Evolutionary conservation across 371 early-diverging fungal genomes (phyloP).

Genomic region (Blastocladiella emersonii): DNA sequence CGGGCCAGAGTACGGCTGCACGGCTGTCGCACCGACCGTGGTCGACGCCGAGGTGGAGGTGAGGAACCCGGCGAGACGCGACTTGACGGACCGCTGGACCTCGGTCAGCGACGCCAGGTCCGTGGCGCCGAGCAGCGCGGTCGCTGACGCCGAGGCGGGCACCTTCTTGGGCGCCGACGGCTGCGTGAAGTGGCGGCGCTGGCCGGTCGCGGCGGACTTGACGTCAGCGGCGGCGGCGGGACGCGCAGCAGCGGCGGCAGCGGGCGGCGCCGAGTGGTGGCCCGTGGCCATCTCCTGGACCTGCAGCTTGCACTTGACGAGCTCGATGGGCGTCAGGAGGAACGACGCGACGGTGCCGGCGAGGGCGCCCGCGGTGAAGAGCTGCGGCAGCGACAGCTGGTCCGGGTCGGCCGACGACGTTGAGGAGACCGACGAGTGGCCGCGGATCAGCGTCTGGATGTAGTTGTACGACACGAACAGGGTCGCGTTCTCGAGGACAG

Average conservation of each 20-base stretch:
- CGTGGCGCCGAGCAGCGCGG: not conserved
- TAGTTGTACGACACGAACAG: conserved; percentile 78
- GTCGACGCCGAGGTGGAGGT: not conserved
- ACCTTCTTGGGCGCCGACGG: not conserved
- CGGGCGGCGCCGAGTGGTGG: too few relatives aligned
- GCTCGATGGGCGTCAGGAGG: conserved; percentile 85
- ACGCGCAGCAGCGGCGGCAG: too few relatives aligned
- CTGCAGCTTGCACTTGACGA: conserved; percentile 90
- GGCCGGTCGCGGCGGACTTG: not conserved
- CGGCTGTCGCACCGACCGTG: conserved; percentile 9
- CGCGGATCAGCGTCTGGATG: conserved; percentile 54
- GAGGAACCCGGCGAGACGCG: too few relatives aligned
- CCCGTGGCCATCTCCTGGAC: conserved; percentile 49
- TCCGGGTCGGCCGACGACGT: not conserved
- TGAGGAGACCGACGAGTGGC: conserved; percentile 5
- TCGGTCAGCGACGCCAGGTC: not conserved
- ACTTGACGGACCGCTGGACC: too few relatives aligned
- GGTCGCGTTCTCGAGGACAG: conserved; percentile 86
- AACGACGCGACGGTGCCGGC: conserved; percentile 77
- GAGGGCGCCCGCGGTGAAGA: conserved; percentile 67
- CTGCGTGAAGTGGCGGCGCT: not conserved
- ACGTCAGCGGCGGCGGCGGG: not conserved
- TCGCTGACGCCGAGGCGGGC: too few relatives aligned
- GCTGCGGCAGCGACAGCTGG: conserved; percentile 46
- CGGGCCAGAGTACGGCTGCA: conserved; percentile 44